Percentiles rank a stretch among this genome's conserved stretches.
phyloP scores from a whole-genome alignment of 805 yeast genomes.

The Suhomyces xylopsoci region DNA sequence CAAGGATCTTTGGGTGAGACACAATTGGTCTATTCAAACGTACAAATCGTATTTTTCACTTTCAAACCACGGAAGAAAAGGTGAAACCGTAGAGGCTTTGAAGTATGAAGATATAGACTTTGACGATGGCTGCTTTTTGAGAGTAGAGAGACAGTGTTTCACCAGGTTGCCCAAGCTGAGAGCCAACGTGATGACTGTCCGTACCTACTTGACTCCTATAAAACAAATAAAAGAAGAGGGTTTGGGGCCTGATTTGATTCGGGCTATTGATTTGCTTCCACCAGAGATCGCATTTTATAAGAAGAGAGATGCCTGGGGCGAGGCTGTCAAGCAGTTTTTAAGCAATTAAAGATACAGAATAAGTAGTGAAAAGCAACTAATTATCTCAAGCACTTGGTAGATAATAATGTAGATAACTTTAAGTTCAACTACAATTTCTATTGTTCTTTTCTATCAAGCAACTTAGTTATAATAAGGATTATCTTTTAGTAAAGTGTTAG shows the following conservation, averaged over 20 bases:
- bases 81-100: constrained; percentile 22
- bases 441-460: too few relatives aligned
- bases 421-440: too few relatives aligned
- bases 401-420: too few relatives aligned
- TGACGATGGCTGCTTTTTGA: constrained; percentile 29
- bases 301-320: constrained; percentile 36
- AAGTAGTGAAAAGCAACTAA: too few relatives aligned
- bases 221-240: constrained; percentile 31
- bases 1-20: constrained; percentile 56
- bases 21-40: constrained; percentile 69
- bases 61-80: constrained; percentile 32
- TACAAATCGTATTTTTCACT: constrained; percentile 39
- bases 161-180: constrained; percentile 34
- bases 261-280: constrained; percentile 37
- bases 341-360: too few relatives aligned
- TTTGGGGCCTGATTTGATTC: constrained; percentile 24
- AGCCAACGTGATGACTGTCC: constrained; percentile 35
- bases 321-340: constrained; percentile 33
- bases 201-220: constrained; percentile 36
- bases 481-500: too few relatives aligned
- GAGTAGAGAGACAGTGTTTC: constrained; percentile 37
- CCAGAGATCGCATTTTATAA: constrained; percentile 38
- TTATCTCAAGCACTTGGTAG: too few relatives aligned
- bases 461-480: too few relatives aligned
- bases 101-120: constrained; percentile 31